Conservation (phyloP, 345 rosid species). For the Barbarea vulgaris region DNA sequence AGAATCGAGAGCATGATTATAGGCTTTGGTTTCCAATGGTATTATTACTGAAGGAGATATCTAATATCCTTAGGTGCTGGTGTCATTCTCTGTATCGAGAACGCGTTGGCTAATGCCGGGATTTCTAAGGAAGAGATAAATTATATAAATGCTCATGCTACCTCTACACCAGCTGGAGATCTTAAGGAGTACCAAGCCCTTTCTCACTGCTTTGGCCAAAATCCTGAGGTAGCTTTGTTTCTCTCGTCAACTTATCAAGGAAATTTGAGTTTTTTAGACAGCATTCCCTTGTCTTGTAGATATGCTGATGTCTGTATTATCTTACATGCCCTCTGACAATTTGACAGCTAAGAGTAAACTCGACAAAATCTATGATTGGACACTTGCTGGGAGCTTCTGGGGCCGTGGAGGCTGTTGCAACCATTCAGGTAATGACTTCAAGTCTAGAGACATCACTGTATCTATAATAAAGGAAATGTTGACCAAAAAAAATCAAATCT, state of each 20-base stretch:
- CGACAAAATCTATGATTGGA: constrained; percentile 94
- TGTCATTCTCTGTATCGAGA: constrained; percentile 81
- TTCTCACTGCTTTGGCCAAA: constrained; percentile 75
- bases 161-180: constrained; percentile 90
- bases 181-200: constrained; percentile 83
- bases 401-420: constrained; percentile 86
- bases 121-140: constrained; percentile 69
- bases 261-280: background rate
- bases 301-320: background rate
- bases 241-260: background rate
- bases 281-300: constrained; percentile 7
- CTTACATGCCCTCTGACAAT: constrained; percentile 23
- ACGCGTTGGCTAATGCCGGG: constrained; percentile 73
- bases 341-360: constrained; percentile 70
- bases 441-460: background rate
- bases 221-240: constrained; percentile 54
- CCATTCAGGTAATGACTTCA: constrained; percentile 62
- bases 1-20: background rate
- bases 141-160: constrained; percentile 91
- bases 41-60: background rate
- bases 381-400: constrained; percentile 95
- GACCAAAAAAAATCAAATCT: background rate
- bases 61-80: constrained; percentile 58
- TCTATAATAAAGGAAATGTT: background rate
- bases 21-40: background rate